Evolutionary conservation across 2,329 filamentous ascomycete genomes (phyloP).

Genomic region (Paradendryphiella salina): DNA sequence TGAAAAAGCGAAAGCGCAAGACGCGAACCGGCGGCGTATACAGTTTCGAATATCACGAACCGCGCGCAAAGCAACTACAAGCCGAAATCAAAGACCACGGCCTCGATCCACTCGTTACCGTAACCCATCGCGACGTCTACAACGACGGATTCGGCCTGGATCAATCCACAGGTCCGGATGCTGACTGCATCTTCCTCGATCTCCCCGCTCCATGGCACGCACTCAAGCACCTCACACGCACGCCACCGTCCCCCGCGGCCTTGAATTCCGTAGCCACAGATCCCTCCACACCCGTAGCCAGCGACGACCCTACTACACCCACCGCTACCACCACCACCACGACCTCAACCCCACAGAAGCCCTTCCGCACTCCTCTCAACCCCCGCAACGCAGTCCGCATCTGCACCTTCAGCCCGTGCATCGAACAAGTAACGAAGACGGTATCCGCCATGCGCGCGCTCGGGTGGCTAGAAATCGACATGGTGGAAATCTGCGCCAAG

Average conservation of each 20-base stretch:
- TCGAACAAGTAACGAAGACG: slow-evolving; percentile 91
- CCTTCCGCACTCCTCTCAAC: slow-evolving; percentile 62
- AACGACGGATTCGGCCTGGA: slow-evolving; percentile 68
- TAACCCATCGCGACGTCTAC: slow-evolving; percentile 81
- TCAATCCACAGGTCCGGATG: slow-evolving; percentile 44
- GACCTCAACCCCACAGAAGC: slow-evolving; percentile 11
- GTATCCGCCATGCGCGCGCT: slow-evolving; percentile 76
- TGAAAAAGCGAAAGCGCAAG: slow-evolving; percentile 38
- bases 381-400: slow-evolving; percentile 73
- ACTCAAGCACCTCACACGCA: slow-evolving; percentile 71
- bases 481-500: slow-evolving; percentile 84
- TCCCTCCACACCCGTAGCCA: slow-evolving; percentile 43
- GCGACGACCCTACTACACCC: slow-evolving; percentile 1
- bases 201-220: slow-evolving; percentile 81
- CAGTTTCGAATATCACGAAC: slow-evolving; percentile 80
- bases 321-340: slow-evolving; percentile 7
- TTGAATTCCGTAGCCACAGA: slow-evolving; percentile 35
- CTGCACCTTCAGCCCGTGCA: slow-evolving; percentile 95
- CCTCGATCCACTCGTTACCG: slow-evolving; percentile 66
- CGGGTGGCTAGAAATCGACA: slow-evolving; percentile 89
- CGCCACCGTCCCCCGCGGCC: slow-evolving; percentile 35
- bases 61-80: slow-evolving; percentile 69
- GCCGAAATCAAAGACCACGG: slow-evolving; percentile 71
- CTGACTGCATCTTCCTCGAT: slow-evolving; percentile 76
- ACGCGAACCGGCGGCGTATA: slow-evolving; percentile 67